phyloP scores from a whole-genome alignment of 2,329 filamentous ascomycete genomes.

The Stagonosporopsis rhizophila region DNA sequence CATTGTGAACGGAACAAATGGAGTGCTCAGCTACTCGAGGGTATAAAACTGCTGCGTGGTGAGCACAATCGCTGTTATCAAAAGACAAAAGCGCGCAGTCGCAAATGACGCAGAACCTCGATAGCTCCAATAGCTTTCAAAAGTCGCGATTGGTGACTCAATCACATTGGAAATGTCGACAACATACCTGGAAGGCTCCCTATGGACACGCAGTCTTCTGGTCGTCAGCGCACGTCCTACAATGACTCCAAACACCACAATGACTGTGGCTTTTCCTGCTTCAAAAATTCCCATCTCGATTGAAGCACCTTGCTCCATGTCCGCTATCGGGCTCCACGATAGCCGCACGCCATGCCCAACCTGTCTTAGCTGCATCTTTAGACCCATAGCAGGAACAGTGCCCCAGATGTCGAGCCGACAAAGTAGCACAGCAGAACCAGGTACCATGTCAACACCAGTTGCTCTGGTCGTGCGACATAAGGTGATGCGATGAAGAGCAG shows the following conservation, averaged over 20 bases:
- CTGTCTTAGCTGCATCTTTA: conserved; percentile 11
- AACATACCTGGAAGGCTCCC: conserved; percentile 6
- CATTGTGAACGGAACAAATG: conserved; percentile 26
- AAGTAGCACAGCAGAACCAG: conserved; percentile 34
- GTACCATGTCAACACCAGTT: conserved; percentile 27
- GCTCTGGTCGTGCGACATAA: conserved; percentile 25
- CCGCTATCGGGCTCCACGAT: conserved; percentile 29
- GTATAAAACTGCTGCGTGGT: conserved; percentile 6
- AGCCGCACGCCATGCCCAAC: conserved; percentile 11
- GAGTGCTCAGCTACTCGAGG: background rate
- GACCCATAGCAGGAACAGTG: conserved; percentile 22
- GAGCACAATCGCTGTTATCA: conserved; percentile 8
- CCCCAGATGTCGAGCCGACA: conserved; percentile 28
- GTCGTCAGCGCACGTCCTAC: conserved; percentile 29
- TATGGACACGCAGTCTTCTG: conserved; percentile 4
- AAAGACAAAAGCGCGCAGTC: conserved; percentile 6
- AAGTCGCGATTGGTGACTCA: background rate
- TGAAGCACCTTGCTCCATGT: conserved; percentile 7
- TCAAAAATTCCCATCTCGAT: conserved; percentile 10
- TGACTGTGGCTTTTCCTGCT: conserved; percentile 4
- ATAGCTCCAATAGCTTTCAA: conserved; percentile 5
- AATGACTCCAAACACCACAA: conserved; percentile 8
- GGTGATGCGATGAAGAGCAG: conserved; percentile 32
- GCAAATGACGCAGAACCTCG: conserved; percentile 18
- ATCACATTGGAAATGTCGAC: background rate